Percentiles rank a stretch among this genome's conserved stretches.
Evolutionary conservation across 73 alveolate species (phyloP).

Genomic region (Tetrahymena borealis): DNA sequence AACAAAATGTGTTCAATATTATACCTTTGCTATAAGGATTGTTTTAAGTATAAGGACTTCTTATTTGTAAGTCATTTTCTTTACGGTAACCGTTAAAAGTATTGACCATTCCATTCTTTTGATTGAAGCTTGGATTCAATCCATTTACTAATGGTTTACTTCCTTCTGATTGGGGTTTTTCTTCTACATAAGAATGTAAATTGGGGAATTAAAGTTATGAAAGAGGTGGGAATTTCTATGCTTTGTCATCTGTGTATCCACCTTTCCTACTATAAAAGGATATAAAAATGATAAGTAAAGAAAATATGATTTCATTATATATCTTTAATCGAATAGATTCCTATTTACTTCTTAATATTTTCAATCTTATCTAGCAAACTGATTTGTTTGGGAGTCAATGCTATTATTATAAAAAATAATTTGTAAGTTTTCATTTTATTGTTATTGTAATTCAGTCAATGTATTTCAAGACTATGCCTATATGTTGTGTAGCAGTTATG

Average conservation of each 20-base stretch:
- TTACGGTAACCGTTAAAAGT: not conserved
- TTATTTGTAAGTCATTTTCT: not conserved
- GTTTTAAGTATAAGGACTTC: not conserved
- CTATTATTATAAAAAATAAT: no score
- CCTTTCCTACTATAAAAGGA: not conserved
- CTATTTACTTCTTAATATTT: not conserved
- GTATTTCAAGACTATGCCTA: no score
- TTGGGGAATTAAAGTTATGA: not conserved
- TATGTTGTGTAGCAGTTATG: no score
- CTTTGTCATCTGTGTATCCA: not conserved
- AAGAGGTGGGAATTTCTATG: not conserved
- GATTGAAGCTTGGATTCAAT: not conserved
- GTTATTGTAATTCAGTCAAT: no score
- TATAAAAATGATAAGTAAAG: no score
- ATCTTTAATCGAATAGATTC: not conserved
- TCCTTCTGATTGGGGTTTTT: not conserved
- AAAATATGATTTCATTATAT: no score
- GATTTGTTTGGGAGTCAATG: not conserved
- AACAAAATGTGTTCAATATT: not conserved
- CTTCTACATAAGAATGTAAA: not conserved
- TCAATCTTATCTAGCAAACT: not conserved
- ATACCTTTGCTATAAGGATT: not conserved
- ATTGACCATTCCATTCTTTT: not conserved
- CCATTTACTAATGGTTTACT: not conserved
- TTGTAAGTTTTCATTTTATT: no score